Conservation (phyloP, 2,329 filamentous ascomycete species). For the Trichoderma sp. region DNA sequence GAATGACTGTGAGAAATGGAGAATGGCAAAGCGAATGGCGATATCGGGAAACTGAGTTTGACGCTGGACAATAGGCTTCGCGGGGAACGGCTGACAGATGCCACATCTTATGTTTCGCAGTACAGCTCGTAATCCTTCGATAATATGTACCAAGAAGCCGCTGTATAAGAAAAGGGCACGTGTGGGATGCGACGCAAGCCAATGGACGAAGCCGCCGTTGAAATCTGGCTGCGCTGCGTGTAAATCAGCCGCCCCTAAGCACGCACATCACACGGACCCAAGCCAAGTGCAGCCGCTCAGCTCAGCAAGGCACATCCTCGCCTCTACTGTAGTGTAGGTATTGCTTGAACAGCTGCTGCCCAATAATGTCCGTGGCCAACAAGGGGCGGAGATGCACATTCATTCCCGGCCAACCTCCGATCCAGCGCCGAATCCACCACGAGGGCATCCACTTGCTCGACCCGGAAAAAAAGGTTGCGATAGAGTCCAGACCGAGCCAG, state of each 20-base stretch:
- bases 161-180: background rate
- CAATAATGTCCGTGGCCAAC: constrained; percentile 8
- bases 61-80: background rate
- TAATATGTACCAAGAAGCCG: background rate
- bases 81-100: background rate
- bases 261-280: constrained; percentile 3
- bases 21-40: background rate
- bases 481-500: constrained; percentile 32
- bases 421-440: constrained; percentile 29
- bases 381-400: constrained; percentile 15
- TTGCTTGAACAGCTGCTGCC: background rate
- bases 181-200: background rate
- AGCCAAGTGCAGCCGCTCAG: background rate
- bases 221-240: background rate
- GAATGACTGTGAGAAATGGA: constrained; percentile 4
- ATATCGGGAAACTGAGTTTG: constrained; percentile 11
- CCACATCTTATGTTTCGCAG: background rate
- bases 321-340: background rate
- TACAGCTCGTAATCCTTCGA: background rate
- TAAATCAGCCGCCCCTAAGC: background rate
- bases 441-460: constrained; percentile 19
- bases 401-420: constrained; percentile 31
- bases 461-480: constrained; percentile 14
- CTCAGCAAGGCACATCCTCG: background rate
- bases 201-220: background rate